Conservation (phyloP, 768 basidiomycete genomes). For the Boletus reticuloceps region DNA sequence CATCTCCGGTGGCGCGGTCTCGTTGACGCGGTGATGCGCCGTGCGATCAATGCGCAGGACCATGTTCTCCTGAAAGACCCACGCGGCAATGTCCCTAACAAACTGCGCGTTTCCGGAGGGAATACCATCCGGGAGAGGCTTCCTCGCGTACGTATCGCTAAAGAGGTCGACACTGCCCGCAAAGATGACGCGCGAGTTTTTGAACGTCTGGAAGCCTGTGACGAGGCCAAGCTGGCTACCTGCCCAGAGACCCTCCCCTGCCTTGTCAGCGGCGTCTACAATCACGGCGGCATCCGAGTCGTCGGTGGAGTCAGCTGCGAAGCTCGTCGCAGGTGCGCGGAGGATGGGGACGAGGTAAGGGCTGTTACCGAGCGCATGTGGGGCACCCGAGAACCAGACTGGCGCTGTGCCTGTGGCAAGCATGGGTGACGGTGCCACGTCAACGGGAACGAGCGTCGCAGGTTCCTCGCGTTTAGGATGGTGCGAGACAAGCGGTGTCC, state of each 20-base stretch:
- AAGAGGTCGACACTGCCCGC: constrained; percentile 80
- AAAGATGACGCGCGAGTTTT: constrained; percentile 76
- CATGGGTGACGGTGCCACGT: constrained; percentile 43
- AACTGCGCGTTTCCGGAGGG: constrained; percentile 77
- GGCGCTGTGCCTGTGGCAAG: constrained; percentile 50
- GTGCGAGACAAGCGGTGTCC: constrained; percentile 81
- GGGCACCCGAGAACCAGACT: constrained; percentile 75
- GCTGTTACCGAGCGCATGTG: constrained; percentile 63
- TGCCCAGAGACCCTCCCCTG: constrained; percentile 80
- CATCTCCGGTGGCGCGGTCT: constrained; percentile 56
- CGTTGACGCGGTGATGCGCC: constrained; percentile 69
- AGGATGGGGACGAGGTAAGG: constrained; percentile 84
- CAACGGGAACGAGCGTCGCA: constrained; percentile 62
- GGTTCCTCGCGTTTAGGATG: constrained; percentile 73
- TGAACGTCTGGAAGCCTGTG: constrained; percentile 83
- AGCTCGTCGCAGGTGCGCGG: constrained; percentile 70
- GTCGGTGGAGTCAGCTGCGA: constrained; percentile 63
- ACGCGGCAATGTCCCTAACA: constrained; percentile 70
- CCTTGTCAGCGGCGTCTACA: constrained; percentile 69
- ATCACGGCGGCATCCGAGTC: constrained; percentile 60
- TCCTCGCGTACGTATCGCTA: constrained; percentile 69
- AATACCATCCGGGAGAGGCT: constrained; percentile 56
- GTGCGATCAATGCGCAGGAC: constrained; percentile 76
- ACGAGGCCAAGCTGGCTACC: constrained; percentile 77
- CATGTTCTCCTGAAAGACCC: constrained; percentile 88